These are phyloP conservation scores for Torrubiella hemipterigena DNA, from an alignment of 2,329 filamentous ascomycete species.

Conservation along the genomic window DNA sequence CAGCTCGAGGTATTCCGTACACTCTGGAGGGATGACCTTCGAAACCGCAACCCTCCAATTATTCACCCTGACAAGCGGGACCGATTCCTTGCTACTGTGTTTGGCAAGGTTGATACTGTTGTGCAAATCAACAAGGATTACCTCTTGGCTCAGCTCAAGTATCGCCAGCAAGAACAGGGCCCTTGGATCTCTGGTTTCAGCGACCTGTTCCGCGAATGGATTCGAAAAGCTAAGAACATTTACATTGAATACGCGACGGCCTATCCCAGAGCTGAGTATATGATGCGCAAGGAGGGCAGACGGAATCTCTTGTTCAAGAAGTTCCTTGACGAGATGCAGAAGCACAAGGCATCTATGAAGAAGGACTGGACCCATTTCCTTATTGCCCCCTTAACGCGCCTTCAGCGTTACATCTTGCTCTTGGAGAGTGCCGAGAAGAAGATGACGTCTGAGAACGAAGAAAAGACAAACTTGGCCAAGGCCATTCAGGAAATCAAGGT, in stretches of 20 bases:
- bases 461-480: constrained; percentile 71
- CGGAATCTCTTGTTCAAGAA: constrained; percentile 76
- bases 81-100: constrained; percentile 74
- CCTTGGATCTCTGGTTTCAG: constrained; percentile 92
- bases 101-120: constrained; percentile 81
- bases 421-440: constrained; percentile 75
- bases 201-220: constrained; percentile 97
- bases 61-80: constrained; percentile 67
- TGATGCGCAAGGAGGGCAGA: constrained; percentile 73
- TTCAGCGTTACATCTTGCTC: constrained; percentile 82
- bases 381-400: constrained; percentile 81
- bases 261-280: constrained; percentile 73
- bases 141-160: constrained; percentile 86
- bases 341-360: constrained; percentile 67
- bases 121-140: constrained; percentile 88
- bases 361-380: constrained; percentile 91
- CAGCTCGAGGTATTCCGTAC: constrained; percentile 76
- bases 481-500: constrained; percentile 87
- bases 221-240: constrained; percentile 76
- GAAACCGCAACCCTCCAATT: constrained; percentile 62
- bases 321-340: constrained; percentile 71
- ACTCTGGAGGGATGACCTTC: constrained; percentile 75
- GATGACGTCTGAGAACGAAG: constrained; percentile 73
- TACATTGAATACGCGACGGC: constrained; percentile 88
- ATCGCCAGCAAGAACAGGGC: constrained; percentile 91